Percentiles rank a stretch among this genome's conserved stretches.
Conservation (phyloP, 768 basidiomycete genomes). For the Mycena amicta region DNA sequence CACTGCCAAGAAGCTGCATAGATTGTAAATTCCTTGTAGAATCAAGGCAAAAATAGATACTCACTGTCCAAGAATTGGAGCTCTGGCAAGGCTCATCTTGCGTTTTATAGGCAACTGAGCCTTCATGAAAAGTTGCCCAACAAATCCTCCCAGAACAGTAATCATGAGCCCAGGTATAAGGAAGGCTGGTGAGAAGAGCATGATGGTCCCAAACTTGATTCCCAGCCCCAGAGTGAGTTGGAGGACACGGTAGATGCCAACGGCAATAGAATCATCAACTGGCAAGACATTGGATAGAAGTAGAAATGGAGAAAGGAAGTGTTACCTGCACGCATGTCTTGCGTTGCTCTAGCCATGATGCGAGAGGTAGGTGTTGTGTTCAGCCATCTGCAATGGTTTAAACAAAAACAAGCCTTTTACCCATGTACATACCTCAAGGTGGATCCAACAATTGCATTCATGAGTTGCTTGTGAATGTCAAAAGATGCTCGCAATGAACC, state of each 20-base stretch:
- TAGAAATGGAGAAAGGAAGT: no score
- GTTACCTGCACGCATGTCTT: constrained; percentile 39
- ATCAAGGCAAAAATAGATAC: no score
- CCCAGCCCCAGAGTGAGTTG: no score
- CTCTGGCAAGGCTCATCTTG: constrained; percentile 25
- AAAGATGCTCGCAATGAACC: constrained; percentile 29
- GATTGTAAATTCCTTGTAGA: no score
- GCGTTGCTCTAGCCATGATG: constrained; percentile 49
- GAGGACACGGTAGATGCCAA: no score
- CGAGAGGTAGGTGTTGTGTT: constrained; percentile 52
- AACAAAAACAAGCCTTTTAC: no score
- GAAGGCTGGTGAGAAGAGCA: constrained; percentile 29
- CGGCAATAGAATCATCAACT: no score
- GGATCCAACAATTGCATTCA: constrained; percentile 45
- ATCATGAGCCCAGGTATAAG: constrained; percentile 29
- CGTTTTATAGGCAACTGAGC: constrained; percentile 26
- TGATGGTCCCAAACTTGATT: constrained; percentile 31
- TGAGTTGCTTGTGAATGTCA: constrained; percentile 34
- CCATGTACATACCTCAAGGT: constrained; percentile 40
- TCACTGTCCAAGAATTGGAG: constrained; percentile 29
- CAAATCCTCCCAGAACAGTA: constrained; percentile 29
- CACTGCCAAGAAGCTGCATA: no score
- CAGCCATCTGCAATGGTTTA: constrained; percentile 46
- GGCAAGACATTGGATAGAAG: no score
- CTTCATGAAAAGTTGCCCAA: constrained; percentile 28